A percentile compares a stretch with the other conserved stretches of the same genome.
Evolutionary conservation across 805 yeast species (phyloP).

Genomic region (Candida maesae): DNA sequence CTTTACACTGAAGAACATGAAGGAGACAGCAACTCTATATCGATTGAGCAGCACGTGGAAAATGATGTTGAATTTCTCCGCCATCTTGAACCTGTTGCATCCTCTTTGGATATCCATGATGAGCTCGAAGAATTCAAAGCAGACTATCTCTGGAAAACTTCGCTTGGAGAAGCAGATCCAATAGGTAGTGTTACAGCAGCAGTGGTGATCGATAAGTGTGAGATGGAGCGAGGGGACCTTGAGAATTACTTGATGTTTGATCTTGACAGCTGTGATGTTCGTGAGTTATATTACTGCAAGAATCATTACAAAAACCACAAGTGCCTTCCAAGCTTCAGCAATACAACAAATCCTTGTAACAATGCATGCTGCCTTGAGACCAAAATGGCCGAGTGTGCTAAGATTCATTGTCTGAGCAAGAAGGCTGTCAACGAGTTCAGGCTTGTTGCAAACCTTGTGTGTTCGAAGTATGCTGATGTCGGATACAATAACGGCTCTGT

Average conservation of each 20-base stretch:
- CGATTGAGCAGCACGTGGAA: conserved; percentile 13
- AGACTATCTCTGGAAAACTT: conserved; percentile 14
- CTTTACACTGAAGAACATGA: too few relatives aligned
- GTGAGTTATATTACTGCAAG: conserved; percentile 23
- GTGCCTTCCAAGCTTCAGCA: conserved; percentile 12
- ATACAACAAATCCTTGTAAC: conserved; percentile 19
- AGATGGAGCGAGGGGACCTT: conserved; percentile 13
- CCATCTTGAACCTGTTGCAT: conserved; percentile 16
- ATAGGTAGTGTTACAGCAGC: conserved; percentile 5
- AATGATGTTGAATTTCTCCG: conserved; percentile 10
- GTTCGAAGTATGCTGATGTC: conserved; percentile 25
- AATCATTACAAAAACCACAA: conserved; percentile 17
- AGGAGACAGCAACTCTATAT: neutral
- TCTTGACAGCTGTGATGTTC: conserved; percentile 25
- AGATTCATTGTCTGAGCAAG: conserved; percentile 18
- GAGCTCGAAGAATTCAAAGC: conserved; percentile 18
- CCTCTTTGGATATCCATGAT: conserved; percentile 6
- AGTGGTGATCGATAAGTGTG: conserved; percentile 22
- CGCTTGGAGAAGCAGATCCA: neutral
- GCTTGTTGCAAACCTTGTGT: conserved; percentile 20
- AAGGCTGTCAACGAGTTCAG: conserved; percentile 17
- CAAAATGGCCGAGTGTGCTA: conserved; percentile 24
- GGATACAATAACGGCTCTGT: conserved; percentile 14
- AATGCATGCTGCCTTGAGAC: conserved; percentile 26
- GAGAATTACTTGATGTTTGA: conserved; percentile 15